Conservation (phyloP, 2,329 filamentous ascomycete genomes). For the Cylindrodendrum hubeiense region DNA sequence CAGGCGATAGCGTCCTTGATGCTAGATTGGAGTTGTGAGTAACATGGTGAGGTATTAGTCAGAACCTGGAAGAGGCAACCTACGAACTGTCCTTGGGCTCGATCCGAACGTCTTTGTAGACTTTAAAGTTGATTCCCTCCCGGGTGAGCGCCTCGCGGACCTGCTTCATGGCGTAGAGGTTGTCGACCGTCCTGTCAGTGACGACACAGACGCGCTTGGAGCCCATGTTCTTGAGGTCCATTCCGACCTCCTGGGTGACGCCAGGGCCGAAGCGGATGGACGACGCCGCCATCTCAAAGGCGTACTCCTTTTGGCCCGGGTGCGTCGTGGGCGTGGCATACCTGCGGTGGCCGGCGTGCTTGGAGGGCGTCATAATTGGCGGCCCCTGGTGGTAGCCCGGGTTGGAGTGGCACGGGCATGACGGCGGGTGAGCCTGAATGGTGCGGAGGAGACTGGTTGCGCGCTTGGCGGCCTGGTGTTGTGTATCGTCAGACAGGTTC, state of each 20-base stretch:
- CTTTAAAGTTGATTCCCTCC: constrained; percentile 83
- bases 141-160: constrained; percentile 82
- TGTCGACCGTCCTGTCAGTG: constrained; percentile 85
- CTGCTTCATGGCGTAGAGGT: constrained; percentile 90
- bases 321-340: constrained; percentile 78
- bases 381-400: constrained; percentile 80
- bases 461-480: constrained; percentile 66
- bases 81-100: constrained; percentile 96
- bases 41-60: neutral
- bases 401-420: constrained; percentile 93
- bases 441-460: constrained; percentile 83
- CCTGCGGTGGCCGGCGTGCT: constrained; percentile 55
- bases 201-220: constrained; percentile 91
- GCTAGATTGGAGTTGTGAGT: constrained; percentile 55
- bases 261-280: constrained; percentile 95
- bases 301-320: constrained; percentile 88
- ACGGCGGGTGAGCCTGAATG: constrained; percentile 90
- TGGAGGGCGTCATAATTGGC: constrained; percentile 66
- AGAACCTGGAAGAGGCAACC: constrained; percentile 47
- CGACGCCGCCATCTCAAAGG: constrained; percentile 98
- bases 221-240: constrained; percentile 95
- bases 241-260: constrained; percentile 94
- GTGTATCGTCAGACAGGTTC: constrained; percentile 4
- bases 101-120: constrained; percentile 84
- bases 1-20: constrained; percentile 92